Evolutionary conservation across 2,329 filamentous ascomycete species (phyloP).

Genomic region (Ceratocystiopsis brevicomis): DNA sequence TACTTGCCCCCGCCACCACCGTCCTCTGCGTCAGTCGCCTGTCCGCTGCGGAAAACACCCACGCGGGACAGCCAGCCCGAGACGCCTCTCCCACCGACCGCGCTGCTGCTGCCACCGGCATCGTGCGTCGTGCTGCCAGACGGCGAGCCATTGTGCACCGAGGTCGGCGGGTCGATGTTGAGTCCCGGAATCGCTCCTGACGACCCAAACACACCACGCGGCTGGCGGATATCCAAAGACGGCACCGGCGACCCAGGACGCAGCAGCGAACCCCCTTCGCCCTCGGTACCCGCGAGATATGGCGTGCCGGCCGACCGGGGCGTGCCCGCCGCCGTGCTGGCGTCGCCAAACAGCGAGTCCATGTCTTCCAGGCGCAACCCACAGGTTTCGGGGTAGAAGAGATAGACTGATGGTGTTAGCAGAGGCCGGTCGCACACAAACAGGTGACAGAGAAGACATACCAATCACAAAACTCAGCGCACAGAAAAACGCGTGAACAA

Average conservation of each 20-base stretch:
- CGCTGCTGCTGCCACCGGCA: conserved; percentile 10
- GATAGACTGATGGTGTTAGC: conserved; percentile 51
- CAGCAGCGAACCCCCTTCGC: conserved; percentile 67
- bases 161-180: conserved; percentile 59
- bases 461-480: conserved; percentile 88
- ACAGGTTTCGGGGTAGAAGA: conserved; percentile 92
- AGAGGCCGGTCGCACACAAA: neutral
- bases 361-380: conserved; percentile 93
- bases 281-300: conserved; percentile 35
- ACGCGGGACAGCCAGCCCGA: conserved; percentile 30
- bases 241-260: conserved; percentile 60
- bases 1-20: conserved; percentile 18
- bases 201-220: conserved; percentile 30
- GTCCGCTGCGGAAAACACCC: conserved; percentile 18
- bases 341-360: conserved; percentile 85
- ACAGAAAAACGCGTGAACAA: conserved; percentile 94
- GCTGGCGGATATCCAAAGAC: conserved; percentile 50
- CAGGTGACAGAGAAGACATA: conserved; percentile 40
- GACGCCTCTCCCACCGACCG: conserved; percentile 19
- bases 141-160: conserved; percentile 14
- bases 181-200: conserved; percentile 60
- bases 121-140: too few species aligned
- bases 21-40: conserved; percentile 16
- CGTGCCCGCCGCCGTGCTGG: conserved; percentile 61
- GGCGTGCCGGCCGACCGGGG: conserved; percentile 65